phyloP scores from a whole-genome alignment of 495 filamentous ascomycete species.

The Bathelium albidoporum region DNA sequence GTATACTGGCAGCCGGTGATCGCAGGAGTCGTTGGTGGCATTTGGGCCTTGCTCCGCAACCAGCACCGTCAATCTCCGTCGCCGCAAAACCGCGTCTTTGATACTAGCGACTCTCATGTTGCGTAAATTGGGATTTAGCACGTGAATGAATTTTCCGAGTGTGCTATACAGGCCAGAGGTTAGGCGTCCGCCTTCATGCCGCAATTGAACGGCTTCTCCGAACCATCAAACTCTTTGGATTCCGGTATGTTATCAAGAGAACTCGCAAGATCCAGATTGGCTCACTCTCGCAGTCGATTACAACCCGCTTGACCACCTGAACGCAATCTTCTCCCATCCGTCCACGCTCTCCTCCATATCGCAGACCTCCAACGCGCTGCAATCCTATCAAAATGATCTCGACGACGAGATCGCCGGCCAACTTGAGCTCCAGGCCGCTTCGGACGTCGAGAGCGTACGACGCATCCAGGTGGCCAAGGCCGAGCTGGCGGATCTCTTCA shows the following conservation, averaged over 20 bases:
- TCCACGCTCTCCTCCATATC: constrained; percentile 72
- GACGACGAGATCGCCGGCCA: constrained; percentile 67
- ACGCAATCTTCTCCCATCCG: constrained; percentile 85
- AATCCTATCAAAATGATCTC: constrained; percentile 72
- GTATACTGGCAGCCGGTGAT: too few relatives aligned
- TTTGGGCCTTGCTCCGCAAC: too few relatives aligned
- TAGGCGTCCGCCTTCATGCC: constrained; percentile 19
- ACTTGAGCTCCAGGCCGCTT: constrained; percentile 71
- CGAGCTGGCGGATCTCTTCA: constrained; percentile 81
- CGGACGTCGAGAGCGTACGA: constrained; percentile 76
- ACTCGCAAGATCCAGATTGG: constrained; percentile 6
- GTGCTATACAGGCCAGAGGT: too few relatives aligned
- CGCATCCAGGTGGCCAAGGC: constrained; percentile 83
- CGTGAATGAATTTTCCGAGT: too few relatives aligned
- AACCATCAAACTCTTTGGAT: constrained; percentile 25
- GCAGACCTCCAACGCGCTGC: constrained; percentile 59
- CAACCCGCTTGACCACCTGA: constrained; percentile 88
- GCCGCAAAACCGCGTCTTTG: too few relatives aligned
- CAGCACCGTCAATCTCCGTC: too few relatives aligned
- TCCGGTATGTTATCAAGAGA: constrained; percentile 24
- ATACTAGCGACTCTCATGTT: too few relatives aligned
- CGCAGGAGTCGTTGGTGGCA: too few relatives aligned
- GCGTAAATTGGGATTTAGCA: too few relatives aligned
- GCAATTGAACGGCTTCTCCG: constrained; percentile 19
- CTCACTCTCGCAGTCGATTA: constrained; percentile 59